Conservation (phyloP, 306 rosid genomes). For the Sphenostylis stenocarpa region DNA sequence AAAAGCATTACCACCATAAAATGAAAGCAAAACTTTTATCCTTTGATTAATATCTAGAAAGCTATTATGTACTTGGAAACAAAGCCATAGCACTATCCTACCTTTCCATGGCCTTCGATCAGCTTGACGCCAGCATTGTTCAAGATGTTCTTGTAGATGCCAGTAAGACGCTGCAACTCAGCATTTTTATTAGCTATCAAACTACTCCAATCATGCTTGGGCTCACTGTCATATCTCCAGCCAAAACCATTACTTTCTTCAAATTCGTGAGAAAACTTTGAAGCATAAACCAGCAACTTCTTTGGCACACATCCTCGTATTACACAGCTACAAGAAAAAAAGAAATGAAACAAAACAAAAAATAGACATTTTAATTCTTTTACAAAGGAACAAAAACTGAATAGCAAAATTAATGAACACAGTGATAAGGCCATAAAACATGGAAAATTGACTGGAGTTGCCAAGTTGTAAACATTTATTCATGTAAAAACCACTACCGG, state of each 20-base stretch:
- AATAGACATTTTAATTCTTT: neutral
- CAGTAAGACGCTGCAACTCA: constrained; percentile 90
- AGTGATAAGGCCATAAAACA: neutral
- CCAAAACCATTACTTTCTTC: constrained; percentile 95
- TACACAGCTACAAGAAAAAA: constrained; percentile 65
- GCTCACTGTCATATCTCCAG: constrained; percentile 85
- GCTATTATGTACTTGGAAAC: neutral
- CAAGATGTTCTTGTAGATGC: constrained; percentile 77
- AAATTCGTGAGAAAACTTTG: constrained; percentile 86
- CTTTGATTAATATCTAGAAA: neutral
- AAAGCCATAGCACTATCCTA: constrained; percentile 30
- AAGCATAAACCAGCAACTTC: constrained; percentile 79
- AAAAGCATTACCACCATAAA: constrained; percentile 30
- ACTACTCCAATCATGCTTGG: constrained; percentile 93
- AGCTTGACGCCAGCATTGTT: constrained; percentile 66
- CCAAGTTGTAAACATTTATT: neutral
- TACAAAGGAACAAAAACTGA: neutral
- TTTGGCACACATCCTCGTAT: constrained; percentile 98
- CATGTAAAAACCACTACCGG: neutral
- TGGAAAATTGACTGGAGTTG: neutral
- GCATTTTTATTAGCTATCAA: constrained; percentile 94
- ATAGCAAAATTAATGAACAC: neutral
- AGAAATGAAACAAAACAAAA: neutral
- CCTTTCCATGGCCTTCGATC: constrained; percentile 98
- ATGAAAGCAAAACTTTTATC: neutral